phyloP scores from a whole-genome alignment of 257 asterid species.

The Cynanchum wilfordii region DNA sequence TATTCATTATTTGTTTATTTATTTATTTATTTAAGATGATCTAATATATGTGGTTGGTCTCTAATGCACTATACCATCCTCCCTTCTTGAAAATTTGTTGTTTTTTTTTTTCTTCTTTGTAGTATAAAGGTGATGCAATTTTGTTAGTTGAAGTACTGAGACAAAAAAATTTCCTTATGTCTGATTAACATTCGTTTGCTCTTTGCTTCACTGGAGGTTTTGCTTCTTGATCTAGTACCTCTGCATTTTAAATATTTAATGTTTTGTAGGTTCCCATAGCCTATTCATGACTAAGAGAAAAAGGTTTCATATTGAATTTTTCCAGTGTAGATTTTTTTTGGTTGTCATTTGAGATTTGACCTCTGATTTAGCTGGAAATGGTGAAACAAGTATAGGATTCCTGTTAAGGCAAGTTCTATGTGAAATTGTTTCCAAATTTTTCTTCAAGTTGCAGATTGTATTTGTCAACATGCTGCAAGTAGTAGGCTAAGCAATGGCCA shows the following conservation, averaged over 20 bases:
- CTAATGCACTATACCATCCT: background rate
- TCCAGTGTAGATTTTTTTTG: background rate
- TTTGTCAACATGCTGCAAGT: background rate
- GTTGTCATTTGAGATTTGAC: background rate
- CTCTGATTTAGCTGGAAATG: background rate
- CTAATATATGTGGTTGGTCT: background rate
- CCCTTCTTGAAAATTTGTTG: background rate
- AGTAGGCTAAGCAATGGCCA: background rate
- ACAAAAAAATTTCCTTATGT: background rate
- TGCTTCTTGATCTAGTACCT: background rate
- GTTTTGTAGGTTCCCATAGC: background rate
- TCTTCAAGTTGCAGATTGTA: background rate
- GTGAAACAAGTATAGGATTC: background rate
- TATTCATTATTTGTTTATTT: background rate
- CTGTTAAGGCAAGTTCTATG: background rate
- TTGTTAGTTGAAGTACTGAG: background rate
- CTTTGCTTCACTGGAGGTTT: background rate
- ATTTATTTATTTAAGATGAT: background rate
- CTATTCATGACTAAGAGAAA: background rate
- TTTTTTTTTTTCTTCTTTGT: background rate
- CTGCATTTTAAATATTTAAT: background rate
- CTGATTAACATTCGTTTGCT: background rate
- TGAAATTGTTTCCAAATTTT: background rate
- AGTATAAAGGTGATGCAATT: background rate
- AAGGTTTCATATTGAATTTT: background rate